Evolutionary conservation across 495 filamentous ascomycete species (phyloP), one percentile per base, ranked within the genome.

Genomic region (Sphaerosporella brunnea): DNA sequence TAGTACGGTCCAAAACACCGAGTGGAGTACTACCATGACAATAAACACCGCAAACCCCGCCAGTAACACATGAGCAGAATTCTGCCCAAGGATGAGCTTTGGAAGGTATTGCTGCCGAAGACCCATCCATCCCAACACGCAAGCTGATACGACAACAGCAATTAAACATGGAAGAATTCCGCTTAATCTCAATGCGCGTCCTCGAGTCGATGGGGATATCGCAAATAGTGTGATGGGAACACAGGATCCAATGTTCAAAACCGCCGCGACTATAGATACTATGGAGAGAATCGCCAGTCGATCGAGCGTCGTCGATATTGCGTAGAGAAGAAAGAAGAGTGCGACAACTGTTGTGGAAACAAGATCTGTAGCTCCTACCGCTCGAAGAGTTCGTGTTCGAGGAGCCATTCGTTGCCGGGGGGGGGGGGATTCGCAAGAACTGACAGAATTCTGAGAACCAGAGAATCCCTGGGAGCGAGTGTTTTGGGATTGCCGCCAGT

Each of bases 211-310:
- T 16, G 43, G 13, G 1, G 18, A 35, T n/a, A 46, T 18, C 26
- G 43, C 21, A 23, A 46, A 46, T 7, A 46, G 28, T 23, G 35
- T 15, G 25, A 46, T 34, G 9, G 30, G 15, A 20, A 46, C n/a
- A 21, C 25, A 46, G n/a, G n/a, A n/a, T n/a, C n/a, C n/a, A 21
- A 15, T 18, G 28, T 9, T n/a, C 15, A 23, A 16, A 20, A n/a
- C 20, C 8, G 20, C 8, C 8, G 30, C n/a, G n/a, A n/a, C 30
- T 34, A 28, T 15, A 18, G 43, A 46, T 10, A 46, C 43, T 15
- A 46, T 36, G 18, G 13, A 34, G 11, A 46, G 5, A 21, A 21
- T 28, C 2, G 43, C 15, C 26, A 46, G 18, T 1, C n/a, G n/a
- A 19, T 19, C 10, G 28, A 16, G 11, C 35, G 2, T 5, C n/a